Evolutionary conservation across 768 basidiomycete species (phyloP), one percentile per base, ranked within the genome.

Genomic region (Rhodocollybia butyracea): DNA sequence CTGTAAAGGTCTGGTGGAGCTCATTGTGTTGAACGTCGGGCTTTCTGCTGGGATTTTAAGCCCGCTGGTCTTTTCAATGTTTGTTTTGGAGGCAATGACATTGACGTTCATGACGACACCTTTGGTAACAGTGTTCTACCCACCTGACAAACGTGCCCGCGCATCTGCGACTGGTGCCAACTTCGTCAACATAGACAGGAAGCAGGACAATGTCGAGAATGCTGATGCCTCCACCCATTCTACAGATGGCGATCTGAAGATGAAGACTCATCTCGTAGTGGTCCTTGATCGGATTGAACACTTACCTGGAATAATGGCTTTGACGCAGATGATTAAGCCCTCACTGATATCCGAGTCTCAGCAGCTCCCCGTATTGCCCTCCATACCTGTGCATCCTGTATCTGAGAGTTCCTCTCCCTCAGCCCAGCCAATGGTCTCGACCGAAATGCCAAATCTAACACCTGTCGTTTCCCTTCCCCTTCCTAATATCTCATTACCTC

Each of bases 21-120:
- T 98, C 17, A 97, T 98, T 62, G 95, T 98, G 3, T 84, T 98
- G 59, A 99, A 98, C 63, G 91, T 98, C 59, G 95, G 96, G 3
- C 75, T 96, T 2, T 74, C 79, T 2, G 93, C 91, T 3, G 83
- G 84, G 0, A 94, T 96, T 48, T 75, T 98, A 22, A 79, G 85
- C 1, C 77, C 63, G 73, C 80, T 79, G 24, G 89, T 97, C 6
- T 95, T 98, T 71, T 90, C 92, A 0, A 98, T 97, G 93, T 95
- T 98, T 63, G 93, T 98, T 38, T 75, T 98, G 19, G 88, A 90
- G 64, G 88, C 91, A 0, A 72, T 94, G 36, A 68, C 86, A 6
- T 74, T 97, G 38, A 96, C 95, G 0, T 91, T 89, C 73, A 80
- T 92, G 72, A 94, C 94, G 0, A 92, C 89, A 0, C 91, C 91